These are phyloP conservation scores for Cyclocybe cylindracea DNA, from an alignment of 768 basidiomycete species.

Conservation along the genomic window DNA sequence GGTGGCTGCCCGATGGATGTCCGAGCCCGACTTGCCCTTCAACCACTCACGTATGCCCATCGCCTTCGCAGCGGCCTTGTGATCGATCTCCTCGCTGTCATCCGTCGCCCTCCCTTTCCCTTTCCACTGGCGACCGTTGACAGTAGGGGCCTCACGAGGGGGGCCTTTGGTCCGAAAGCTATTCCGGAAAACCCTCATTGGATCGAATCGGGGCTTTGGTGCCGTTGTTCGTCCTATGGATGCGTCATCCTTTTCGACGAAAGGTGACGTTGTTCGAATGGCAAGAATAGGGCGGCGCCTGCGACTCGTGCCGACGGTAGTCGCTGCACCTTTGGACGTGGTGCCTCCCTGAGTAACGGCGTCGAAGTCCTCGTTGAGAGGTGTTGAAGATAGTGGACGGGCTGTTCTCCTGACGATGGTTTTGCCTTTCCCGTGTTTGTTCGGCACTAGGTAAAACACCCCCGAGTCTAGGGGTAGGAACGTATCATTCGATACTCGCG, in stretches of 20 bases:
- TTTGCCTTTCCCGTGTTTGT: slow-evolving; percentile 36
- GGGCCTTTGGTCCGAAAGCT: slow-evolving; percentile 14
- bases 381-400: slow-evolving; percentile 38
- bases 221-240: slow-evolving; percentile 3
- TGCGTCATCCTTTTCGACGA: slow-evolving; percentile 7
- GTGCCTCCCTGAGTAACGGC: slow-evolving; percentile 27
- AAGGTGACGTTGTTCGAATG: slow-evolving; percentile 14
- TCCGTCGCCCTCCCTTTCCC: slow-evolving; percentile 15
- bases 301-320: slow-evolving; percentile 1
- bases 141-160: slow-evolving; percentile 1
- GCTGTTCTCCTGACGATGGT: slow-evolving; percentile 36
- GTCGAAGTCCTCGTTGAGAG: slow-evolving; percentile 41
- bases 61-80: slow-evolving; percentile 12
- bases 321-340: slow-evolving; percentile 8
- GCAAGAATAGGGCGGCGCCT: slow-evolving; percentile 13
- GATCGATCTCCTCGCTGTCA: slow-evolving; percentile 8
- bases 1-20: slow-evolving; percentile 15
- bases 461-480: slow-evolving; percentile 29
- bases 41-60: slow-evolving; percentile 23
- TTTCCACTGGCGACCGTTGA: slow-evolving; percentile 8
- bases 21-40: slow-evolving; percentile 19
- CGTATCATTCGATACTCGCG: neutral
- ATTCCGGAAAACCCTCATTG: slow-evolving; percentile 16
- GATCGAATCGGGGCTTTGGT: slow-evolving; percentile 13
- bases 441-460: slow-evolving; percentile 40